Percentiles rank a stretch among this genome's conserved stretches.
phyloP scores from a whole-genome alignment of 805 yeast species.

The Suhomyces sp. region DNA sequence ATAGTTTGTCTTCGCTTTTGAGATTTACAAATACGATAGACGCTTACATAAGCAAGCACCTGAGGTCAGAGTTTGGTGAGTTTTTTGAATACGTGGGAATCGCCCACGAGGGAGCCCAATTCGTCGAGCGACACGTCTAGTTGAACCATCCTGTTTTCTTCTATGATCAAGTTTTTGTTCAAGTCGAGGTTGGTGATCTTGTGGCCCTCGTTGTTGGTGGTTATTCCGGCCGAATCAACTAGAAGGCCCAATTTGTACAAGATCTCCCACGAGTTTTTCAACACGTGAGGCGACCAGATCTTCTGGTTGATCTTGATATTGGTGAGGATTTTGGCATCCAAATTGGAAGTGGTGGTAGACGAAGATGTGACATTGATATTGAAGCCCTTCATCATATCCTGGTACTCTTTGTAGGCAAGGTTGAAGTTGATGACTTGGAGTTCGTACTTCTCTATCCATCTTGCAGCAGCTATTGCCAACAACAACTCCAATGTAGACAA shows the following conservation, averaged over 20 bases:
- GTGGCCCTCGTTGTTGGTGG: conserved; percentile 40
- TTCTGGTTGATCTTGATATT: conserved; percentile 40
- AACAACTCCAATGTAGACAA: conserved; percentile 72
- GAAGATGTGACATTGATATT: conserved; percentile 38
- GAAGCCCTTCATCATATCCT: conserved; percentile 45
- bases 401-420: conserved; percentile 73
- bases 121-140: conserved; percentile 53
- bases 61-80: conserved; percentile 18
- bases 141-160: conserved; percentile 49
- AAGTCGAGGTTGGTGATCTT: conserved; percentile 24
- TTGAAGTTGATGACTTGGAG: conserved; percentile 69
- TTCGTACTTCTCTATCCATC: conserved; percentile 60
- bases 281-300: conserved; percentile 57
- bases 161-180: conserved; percentile 31
- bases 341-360: conserved; percentile 28
- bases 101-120: conserved; percentile 31
- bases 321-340: conserved; percentile 34
- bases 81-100: conserved; percentile 18
- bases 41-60: background rate
- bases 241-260: conserved; percentile 56
- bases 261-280: conserved; percentile 73
- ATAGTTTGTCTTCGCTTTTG: background rate
- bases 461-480: conserved; percentile 68
- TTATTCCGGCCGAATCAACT: conserved; percentile 42
- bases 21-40: background rate